These are phyloP conservation scores for Durotheca rogersii DNA, from an alignment of 495 filamentous ascomycete species.

Conservation along the genomic window DNA sequence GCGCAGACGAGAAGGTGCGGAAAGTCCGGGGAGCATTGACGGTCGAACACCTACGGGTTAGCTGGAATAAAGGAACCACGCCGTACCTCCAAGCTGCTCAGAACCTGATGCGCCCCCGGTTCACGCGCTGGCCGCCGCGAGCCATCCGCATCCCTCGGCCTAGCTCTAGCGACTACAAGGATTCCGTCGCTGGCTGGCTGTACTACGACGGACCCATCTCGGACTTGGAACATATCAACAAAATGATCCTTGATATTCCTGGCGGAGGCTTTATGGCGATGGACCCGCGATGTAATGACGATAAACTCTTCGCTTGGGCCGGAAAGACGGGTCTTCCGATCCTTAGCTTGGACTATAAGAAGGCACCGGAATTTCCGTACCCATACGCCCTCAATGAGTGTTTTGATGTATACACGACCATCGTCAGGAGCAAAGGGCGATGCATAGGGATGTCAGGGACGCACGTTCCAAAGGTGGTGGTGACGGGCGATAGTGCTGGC, in stretches of 20 bases:
- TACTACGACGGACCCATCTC: constrained; percentile 90
- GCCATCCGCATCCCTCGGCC: constrained; percentile 83
- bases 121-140: constrained; percentile 76
- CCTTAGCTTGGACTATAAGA: constrained; percentile 88
- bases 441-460: constrained; percentile 82
- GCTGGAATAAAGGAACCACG: constrained; percentile 91
- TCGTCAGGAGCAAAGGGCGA: constrained; percentile 72
- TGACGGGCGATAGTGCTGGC: constrained; percentile 91
- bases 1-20: constrained; percentile 95
- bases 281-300: constrained; percentile 86
- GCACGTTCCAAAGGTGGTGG: constrained; percentile 67
- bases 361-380: constrained; percentile 93
- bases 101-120: constrained; percentile 68
- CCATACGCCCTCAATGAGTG: constrained; percentile 95
- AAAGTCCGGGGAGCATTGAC: constrained; percentile 84
- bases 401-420: constrained; percentile 86
- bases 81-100: constrained; percentile 75
- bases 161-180: constrained; percentile 70
- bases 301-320: constrained; percentile 89
- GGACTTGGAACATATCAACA: constrained; percentile 71
- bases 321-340: constrained; percentile 80
- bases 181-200: constrained; percentile 83
- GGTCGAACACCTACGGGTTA: constrained; percentile 86
- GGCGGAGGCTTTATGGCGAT: constrained; percentile 96
- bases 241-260: constrained; percentile 86